A percentile compares a stretch with the other conserved stretches of the same genome.
phyloP scores from a whole-genome alignment of 1,139 yeast genomes.

The Geotrichum klebahnii region DNA sequence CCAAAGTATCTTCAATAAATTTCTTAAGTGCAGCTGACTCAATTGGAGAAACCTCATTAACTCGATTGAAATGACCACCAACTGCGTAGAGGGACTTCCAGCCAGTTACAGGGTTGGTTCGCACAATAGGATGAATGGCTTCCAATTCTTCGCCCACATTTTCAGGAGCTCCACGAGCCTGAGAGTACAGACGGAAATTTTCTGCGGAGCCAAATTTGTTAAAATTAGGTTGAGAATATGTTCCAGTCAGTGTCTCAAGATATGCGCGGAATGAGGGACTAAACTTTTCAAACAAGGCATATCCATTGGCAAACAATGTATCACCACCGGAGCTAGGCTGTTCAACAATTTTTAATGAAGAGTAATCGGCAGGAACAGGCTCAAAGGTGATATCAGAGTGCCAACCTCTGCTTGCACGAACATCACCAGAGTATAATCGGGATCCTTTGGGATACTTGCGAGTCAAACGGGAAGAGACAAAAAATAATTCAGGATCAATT shows the following conservation, averaged over 20 bases:
- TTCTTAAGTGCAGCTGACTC: constrained; percentile 42
- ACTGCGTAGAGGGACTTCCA: constrained; percentile 47
- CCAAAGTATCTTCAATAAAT: constrained; percentile 41
- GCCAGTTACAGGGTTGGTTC: constrained; percentile 50
- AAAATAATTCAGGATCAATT: constrained; percentile 24
- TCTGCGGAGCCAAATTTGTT: constrained; percentile 39
- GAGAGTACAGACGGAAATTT: constrained; percentile 33
- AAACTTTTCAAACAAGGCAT: constrained; percentile 46
- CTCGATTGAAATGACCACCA: constrained; percentile 43
- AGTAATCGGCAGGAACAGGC: constrained; percentile 46
- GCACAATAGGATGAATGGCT: constrained; percentile 44
- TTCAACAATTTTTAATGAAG: constrained; percentile 45
- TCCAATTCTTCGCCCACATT: constrained; percentile 34
- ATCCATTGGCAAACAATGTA: constrained; percentile 47
- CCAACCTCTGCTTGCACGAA: constrained; percentile 47
- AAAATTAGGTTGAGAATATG: constrained; percentile 33
- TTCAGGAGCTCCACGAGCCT: constrained; percentile 39
- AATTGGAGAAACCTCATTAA: constrained; percentile 42
- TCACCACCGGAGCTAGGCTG: constrained; percentile 48
- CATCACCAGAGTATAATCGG: constrained; percentile 19
- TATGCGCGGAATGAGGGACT: constrained; percentile 44
- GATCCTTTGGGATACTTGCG: neutral
- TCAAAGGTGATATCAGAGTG: constrained; percentile 50
- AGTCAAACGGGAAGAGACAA: constrained; percentile 27
- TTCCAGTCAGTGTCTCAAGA: constrained; percentile 41